Evolutionary conservation across 2,329 filamentous ascomycete species (phyloP), one percentile per base, ranked within the genome.

Genomic region (Lasiodiplodia sp.): DNA sequence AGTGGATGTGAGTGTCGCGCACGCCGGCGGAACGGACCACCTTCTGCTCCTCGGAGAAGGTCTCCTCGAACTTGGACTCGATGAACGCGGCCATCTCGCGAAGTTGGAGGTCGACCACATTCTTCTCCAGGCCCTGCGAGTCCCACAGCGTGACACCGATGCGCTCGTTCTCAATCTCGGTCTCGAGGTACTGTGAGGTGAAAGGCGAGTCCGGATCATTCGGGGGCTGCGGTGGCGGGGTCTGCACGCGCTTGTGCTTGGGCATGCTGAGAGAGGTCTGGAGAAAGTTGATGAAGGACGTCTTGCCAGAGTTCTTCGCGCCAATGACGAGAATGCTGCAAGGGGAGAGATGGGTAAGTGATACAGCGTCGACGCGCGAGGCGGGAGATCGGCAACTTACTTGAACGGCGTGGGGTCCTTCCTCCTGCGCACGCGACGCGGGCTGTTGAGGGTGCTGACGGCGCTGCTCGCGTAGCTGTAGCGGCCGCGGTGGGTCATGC

Each of bases 391-490:
- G 40, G 25, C 40, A 49, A 87, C 94, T 87, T 85, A 98, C 95
- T 99, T 99, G 88, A 98, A 97, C 0, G 96, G 94, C 12, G 95
- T 97, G 10, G 96, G 96, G 77, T 99, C 96, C 85, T 97, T 98
- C 83, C 96, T 91, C 84, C 95, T 91, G 75, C 96, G 90, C 73
- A 98, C 91, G 78, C 94, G 90, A 73, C 96, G 90, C 71, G 96
- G 95, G 80, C 92, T 97, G 84, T 97, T 97, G 83, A 97, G 89
- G 70, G 93, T 92, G 84, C 93, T 97, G 73, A 95, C 88, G 66
- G 92, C 91, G 81, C 92, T 96, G 83, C 92, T 97, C 68, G 95
- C 94, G 82, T 97, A 98, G 83, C 94, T 97, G 82, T 97, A 97
- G 72, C 96, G 92, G 70, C 95, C 94, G 74, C 96, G 93, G 81